Percentiles rank a stretch among this genome's conserved stretches.
These are phyloP conservation scores for Fonsecaea erecta DNA, from an alignment of 2,329 filamentous ascomycete genomes.

Conservation along the genomic window DNA sequence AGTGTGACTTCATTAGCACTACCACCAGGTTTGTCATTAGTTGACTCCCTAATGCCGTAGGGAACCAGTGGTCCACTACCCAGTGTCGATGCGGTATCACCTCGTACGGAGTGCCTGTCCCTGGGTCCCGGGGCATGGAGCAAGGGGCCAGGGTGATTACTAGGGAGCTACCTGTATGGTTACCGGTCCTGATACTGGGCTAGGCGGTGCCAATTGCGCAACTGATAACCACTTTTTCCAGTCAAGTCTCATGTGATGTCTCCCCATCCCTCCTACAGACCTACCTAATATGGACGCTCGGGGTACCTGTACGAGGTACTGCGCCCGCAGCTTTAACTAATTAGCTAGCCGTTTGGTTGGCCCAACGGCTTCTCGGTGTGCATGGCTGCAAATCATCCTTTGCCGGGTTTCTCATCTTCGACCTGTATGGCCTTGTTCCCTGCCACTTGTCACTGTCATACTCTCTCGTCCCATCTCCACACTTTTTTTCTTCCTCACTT, in stretches of 20 bases:
- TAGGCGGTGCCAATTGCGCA: background rate
- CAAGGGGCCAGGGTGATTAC: background rate
- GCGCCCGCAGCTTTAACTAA: no score
- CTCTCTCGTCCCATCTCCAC: background rate
- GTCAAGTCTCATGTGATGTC: background rate
- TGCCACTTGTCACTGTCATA: background rate
- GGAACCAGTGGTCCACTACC: background rate
- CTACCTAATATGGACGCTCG: no score
- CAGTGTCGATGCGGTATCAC: background rate
- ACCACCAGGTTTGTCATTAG: no score
- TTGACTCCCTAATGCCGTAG: no score
- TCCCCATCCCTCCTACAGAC: background rate
- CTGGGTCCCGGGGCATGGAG: background rate
- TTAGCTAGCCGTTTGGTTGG: no score
- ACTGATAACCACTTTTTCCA: background rate
- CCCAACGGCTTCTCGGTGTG: no score
- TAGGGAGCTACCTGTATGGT: no score
- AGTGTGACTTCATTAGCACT: no score
- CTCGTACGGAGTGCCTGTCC: background rate
- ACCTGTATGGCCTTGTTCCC: background rate
- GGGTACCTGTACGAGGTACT: no score
- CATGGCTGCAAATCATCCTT: no score
- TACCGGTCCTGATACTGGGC: no score
- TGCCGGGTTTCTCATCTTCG: no score
- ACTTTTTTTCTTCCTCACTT: background rate